Evolutionary conservation across 441 rosid genomes (phyloP), one percentile per base, ranked within the genome.

Genomic region (Melastoma candidum): DNA sequence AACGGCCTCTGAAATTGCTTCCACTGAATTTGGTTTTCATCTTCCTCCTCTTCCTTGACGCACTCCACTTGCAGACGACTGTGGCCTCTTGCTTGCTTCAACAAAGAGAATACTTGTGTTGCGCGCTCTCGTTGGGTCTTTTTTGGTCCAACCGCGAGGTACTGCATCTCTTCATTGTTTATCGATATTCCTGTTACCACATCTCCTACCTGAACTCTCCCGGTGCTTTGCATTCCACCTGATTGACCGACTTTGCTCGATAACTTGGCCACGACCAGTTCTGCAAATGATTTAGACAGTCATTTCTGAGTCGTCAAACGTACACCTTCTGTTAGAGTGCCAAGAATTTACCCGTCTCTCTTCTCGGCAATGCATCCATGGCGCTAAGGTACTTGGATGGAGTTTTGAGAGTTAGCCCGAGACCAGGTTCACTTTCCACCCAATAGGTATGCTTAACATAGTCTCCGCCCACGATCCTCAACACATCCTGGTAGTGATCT

Each of bases 351-450:
- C 67, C 67, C 49, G 67, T 70, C 53, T 65, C 67, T 53, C 36
- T 53, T 57, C 67, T 65, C 17, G 49, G 60, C 58, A 3, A 44
- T 22, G 58, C 44, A 32, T 50, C 54, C 12, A 54, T 49, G 46
- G 64, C 44, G 12, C 1, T 12, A 26, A 58, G 56, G 58, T 49
- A 58, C 51, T 63, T 58, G 54, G 57, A 46, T 49, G 64, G 64
- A 14, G 59, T 64, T 41, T 53, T 60, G 8, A 69, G 69, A 44
- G 64, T 52, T 53, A 64, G 61, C 22, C 63, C 63, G 36, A 64
- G 63, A 43, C 71, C 75, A 11, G 68, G 68, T 44, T 67, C 71
- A n/a, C 71, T 56, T 57, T 66, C 66, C 46, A 71, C 60, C 75
- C 68, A 67, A 22, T 63, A 71, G 44, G 63, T 67, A 11, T 56